Percentiles rank a stretch among this genome's conserved stretches.
Evolutionary conservation across 768 basidiomycete species (phyloP).

Genomic region (Suillus fuscotomentosus): DNA sequence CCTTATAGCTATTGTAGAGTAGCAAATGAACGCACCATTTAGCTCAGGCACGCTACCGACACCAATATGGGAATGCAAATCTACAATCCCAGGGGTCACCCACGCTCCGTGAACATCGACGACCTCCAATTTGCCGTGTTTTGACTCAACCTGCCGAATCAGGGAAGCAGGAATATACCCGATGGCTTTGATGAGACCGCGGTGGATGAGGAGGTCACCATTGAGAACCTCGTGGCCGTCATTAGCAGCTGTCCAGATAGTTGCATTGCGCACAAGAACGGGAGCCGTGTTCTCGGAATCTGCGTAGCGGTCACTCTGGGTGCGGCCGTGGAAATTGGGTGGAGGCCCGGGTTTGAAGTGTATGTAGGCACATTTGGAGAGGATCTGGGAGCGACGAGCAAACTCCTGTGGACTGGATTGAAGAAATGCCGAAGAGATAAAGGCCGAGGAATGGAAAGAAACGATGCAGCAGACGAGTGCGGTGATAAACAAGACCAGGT

Average conservation of each 20-base stretch:
- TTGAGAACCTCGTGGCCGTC: conserved; percentile 65
- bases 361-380: conserved; percentile 45
- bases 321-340: conserved; percentile 45
- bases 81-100: conserved; percentile 76
- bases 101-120: conserved; percentile 69
- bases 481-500: background rate
- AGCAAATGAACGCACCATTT: conserved; percentile 17
- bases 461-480: background rate
- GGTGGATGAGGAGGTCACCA: conserved; percentile 69
- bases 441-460: background rate
- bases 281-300: conserved; percentile 51
- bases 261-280: conserved; percentile 69
- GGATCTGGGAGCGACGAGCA: conserved; percentile 20
- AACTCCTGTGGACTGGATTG: conserved; percentile 8
- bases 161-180: conserved; percentile 39
- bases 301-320: conserved; percentile 63
- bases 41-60: conserved; percentile 36
- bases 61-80: conserved; percentile 48
- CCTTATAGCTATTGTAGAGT: conserved; percentile 3
- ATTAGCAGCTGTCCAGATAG: conserved; percentile 76
- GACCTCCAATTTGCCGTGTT: conserved; percentile 40
- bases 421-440: background rate
- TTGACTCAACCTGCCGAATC: conserved; percentile 21
- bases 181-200: conserved; percentile 62
- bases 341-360: conserved; percentile 42